phyloP scores from a whole-genome alignment of 495 filamentous ascomycete species.

The Astrothelium subdiscretum region DNA sequence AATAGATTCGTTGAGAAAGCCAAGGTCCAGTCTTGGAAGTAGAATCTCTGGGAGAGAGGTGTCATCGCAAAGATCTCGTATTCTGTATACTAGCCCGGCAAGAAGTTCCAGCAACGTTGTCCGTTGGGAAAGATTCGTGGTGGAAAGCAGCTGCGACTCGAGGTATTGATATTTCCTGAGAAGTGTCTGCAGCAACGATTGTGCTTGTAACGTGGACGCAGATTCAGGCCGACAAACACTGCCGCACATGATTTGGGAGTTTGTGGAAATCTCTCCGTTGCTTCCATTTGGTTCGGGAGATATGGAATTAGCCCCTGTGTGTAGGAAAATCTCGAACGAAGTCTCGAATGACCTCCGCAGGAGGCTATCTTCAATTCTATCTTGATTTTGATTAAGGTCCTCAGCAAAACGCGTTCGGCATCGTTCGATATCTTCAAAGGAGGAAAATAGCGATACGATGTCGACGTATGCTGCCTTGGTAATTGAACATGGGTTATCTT shows the following conservation, averaged over 20 bases:
- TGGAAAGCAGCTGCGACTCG: neutral
- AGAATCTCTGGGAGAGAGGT: neutral
- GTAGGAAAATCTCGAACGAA: neutral
- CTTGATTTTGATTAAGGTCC: neutral
- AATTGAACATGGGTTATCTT: conserved; percentile 17
- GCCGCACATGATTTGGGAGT: neutral
- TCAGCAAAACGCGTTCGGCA: neutral
- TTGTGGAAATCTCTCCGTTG: too few relatives aligned
- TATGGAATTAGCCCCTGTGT: too few relatives aligned
- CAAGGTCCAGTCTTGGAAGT: neutral
- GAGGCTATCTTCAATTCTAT: neutral
- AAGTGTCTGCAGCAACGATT: neutral
- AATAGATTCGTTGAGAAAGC: neutral
- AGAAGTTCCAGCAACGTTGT: neutral
- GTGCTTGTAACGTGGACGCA: neutral
- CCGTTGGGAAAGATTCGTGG: neutral
- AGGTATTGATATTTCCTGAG: neutral
- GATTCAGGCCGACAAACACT: neutral
- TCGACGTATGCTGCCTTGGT: conserved; percentile 25
- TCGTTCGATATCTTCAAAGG: neutral
- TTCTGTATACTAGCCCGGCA: neutral
- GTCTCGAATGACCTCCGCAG: neutral
- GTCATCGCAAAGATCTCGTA: neutral
- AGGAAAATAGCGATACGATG: conserved; percentile 6
- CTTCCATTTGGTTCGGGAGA: neutral